Evolutionary conservation across 345 rosid genomes (phyloP).

Genomic region (Anacardium occidentale): DNA sequence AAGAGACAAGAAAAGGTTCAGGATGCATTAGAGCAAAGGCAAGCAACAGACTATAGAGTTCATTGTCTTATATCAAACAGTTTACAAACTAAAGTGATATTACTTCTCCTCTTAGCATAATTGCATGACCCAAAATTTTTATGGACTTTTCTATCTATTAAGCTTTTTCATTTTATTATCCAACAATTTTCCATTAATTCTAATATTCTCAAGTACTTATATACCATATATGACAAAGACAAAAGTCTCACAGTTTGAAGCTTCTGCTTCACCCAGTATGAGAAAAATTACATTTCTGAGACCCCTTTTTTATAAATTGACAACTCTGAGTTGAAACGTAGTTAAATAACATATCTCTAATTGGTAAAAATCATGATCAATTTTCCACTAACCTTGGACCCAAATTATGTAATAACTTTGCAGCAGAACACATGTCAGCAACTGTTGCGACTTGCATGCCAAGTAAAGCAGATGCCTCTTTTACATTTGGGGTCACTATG

Average conservation of each 20-base stretch:
- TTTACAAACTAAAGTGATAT: too few relatives aligned
- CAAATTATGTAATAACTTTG: slow-evolving; percentile 60
- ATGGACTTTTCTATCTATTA: neutral
- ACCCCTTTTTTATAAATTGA: neutral
- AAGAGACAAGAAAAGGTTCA: neutral
- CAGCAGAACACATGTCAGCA: slow-evolving; percentile 77
- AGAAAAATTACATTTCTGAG: neutral
- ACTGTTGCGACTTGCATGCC: slow-evolving; percentile 57
- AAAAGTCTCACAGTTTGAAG: neutral
- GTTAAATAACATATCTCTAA: neutral
- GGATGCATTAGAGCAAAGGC: too few relatives aligned
- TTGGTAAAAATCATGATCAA: neutral
- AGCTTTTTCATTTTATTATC: neutral
- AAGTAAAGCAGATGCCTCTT: slow-evolving; percentile 89
- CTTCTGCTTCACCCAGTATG: neutral
- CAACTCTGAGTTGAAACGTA: neutral
- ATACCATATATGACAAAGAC: neutral
- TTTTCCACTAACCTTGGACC: slow-evolving; percentile 70
- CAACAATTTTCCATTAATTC: too few relatives aligned
- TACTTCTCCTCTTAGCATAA: neutral
- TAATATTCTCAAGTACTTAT: neutral
- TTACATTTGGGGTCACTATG: slow-evolving; percentile 83
- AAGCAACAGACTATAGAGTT: neutral
- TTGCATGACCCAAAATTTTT: neutral
- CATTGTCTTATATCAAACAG: neutral